Evolutionary conservation across 495 filamentous ascomycete species (phyloP).

Genomic region (Symbiotaphrina buchneri): DNA sequence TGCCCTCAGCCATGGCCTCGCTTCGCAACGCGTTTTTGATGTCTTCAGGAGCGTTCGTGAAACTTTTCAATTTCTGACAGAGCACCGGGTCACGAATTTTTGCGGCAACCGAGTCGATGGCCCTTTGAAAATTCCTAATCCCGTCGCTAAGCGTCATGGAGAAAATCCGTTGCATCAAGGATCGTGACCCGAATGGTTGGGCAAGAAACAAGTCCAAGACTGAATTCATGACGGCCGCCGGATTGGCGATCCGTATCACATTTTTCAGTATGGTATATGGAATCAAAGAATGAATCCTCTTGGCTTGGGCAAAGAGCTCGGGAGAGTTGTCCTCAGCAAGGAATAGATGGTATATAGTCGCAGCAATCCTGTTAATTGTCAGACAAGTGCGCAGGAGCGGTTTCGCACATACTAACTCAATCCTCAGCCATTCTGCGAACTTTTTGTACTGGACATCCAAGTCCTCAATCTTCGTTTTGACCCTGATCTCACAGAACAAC

Average conservation of each 20-base stretch:
- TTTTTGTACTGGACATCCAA: slow-evolving; percentile 90
- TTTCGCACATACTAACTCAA: slow-evolving; percentile 30
- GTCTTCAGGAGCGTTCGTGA: slow-evolving; percentile 47
- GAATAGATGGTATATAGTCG: slow-evolving; percentile 93
- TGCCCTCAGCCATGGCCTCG: slow-evolving; percentile 43
- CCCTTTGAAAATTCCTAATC: slow-evolving; percentile 59
- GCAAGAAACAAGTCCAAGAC: slow-evolving; percentile 89
- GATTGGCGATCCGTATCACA: slow-evolving; percentile 87
- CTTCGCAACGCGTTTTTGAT: slow-evolving; percentile 49
- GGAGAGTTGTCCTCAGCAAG: slow-evolving; percentile 94
- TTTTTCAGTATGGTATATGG: slow-evolving; percentile 90
- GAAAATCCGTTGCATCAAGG: slow-evolving; percentile 81
- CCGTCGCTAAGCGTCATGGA: slow-evolving; percentile 80
- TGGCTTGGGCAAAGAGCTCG: slow-evolving; percentile 83
- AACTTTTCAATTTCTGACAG: slow-evolving; percentile 62
- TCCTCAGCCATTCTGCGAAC: slow-evolving; percentile 94
- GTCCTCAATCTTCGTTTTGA: slow-evolving; percentile 67
- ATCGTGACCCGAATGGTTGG: slow-evolving; percentile 77
- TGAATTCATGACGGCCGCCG: slow-evolving; percentile 82
- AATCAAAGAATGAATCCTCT: slow-evolving; percentile 78
- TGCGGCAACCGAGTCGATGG: slow-evolving; percentile 48
- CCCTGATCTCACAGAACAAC: slow-evolving; percentile 77
- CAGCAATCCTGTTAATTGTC: slow-evolving; percentile 41
- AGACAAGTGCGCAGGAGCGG: slow-evolving; percentile 1
- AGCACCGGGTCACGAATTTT: slow-evolving; percentile 65